Conservation (phyloP, 2,329 filamentous ascomycete species). For the Colletotrichum noveboracense region DNA sequence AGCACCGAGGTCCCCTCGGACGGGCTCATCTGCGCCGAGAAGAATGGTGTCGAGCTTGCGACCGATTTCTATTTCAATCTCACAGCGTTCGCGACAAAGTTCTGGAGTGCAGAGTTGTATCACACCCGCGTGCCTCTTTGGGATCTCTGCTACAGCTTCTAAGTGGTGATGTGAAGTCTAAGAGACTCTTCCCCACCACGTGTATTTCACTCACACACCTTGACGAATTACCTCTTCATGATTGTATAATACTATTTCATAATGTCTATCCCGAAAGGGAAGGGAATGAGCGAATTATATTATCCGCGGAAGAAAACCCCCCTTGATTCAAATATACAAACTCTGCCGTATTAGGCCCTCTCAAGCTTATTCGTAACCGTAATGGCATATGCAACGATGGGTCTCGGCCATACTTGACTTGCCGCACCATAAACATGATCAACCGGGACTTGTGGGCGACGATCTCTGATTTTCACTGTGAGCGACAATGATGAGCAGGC, state of each 20-base stretch:
- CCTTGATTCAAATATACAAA: not conserved
- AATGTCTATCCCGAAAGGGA: not conserved
- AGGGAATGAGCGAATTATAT: not conserved
- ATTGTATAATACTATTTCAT: not conserved
- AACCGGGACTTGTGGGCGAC: not conserved
- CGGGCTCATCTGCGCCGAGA: conserved; percentile 25
- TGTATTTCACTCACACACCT: not conserved
- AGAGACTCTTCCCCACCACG: not conserved
- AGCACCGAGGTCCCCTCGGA: conserved; percentile 22
- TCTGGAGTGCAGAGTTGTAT: conserved; percentile 28
- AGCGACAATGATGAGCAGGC: not conserved
- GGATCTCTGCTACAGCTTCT: conserved; percentile 21
- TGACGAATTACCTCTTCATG: not conserved
- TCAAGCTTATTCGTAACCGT: not conserved
- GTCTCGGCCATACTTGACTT: not conserved
- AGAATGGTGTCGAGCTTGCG: conserved; percentile 26
- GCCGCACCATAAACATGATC: not conserved
- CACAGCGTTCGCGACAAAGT: conserved; percentile 29
- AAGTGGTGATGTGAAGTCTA: not conserved
- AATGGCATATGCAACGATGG: not conserved
- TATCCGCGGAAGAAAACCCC: not conserved
- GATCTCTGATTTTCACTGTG: not conserved
- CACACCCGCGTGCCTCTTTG: conserved; percentile 17
- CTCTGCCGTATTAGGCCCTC: not conserved
- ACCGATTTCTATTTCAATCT: conserved; percentile 32